Base-by-base conservation (phyloP, 2,329 filamentous ascomycete genomes). In the Zalaria obscura region DNA sequence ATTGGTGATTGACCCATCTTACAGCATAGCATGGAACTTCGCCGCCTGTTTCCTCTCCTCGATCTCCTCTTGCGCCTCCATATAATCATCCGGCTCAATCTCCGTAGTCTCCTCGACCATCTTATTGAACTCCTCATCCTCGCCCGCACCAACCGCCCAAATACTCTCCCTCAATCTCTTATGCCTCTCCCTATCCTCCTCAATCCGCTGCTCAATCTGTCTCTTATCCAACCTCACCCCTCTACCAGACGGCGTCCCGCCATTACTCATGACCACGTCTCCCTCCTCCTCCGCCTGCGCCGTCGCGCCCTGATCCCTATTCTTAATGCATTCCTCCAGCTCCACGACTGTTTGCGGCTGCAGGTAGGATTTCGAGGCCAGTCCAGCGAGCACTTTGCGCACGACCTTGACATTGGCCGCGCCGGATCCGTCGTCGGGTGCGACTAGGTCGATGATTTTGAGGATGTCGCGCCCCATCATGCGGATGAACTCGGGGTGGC, bases 391-490 rank as follows among this genome's bases (percentile, higher is more conserved):
- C 48, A 91, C 87, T 55, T 82, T 86, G 44, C 87, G 74, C 41
- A 60, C 57, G 38, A 93, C 84, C 55, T 93, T 93, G 36, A 95
- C 83, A 53, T 98, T 98, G 39, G 89, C 88, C 5, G 86, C 85
- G 4, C 91, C 87, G 6, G 83, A 83, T 33, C 87, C 83, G 59
- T 93, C 80, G 47, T 84, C 77, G 0, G 88, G 88, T 1, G 85
- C 86, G 8, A 96, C 93, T 1, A 86, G 83, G 57, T 96, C 88
- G 10, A 98, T 85, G 5, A 98, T 83, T 6, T 83, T 74, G 29
- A 93, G 71, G 34, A 98, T 93, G 58, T 98, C 91, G 37, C 88
- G 73, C 62, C 94, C 84, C 65, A 98, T 84, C 86, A 96, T 95
- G 40, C 82, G 77, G 27, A 95, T 78, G 56, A 94, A 98, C 47